Evolutionary conservation across 805 yeast species (phyloP).

Genomic region (Pichia nanzhaoensis): DNA sequence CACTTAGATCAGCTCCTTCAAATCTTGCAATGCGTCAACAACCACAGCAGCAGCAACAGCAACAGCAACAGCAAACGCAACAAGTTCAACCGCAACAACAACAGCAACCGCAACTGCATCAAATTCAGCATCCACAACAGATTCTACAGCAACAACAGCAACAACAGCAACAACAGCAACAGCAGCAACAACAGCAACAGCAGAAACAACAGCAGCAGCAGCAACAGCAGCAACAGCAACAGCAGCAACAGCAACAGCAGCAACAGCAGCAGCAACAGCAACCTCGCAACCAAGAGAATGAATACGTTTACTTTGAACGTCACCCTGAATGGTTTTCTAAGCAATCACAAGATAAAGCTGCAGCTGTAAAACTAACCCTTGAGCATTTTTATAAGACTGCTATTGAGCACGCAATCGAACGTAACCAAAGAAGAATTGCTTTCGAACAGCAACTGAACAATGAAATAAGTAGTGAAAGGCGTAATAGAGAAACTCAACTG

Average conservation of each 20-base stretch:
- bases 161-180: constrained; percentile 10
- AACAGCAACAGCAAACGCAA: constrained; percentile 8
- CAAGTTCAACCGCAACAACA: too few species aligned
- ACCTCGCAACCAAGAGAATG: constrained; percentile 22
- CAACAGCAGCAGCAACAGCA: constrained; percentile 17
- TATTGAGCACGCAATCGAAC: constrained; percentile 87
- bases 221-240: constrained; percentile 10
- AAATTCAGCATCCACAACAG: neutral
- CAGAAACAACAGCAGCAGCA: constrained; percentile 13
- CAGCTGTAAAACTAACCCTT: constrained; percentile 72
- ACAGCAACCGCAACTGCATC: too few species aligned
- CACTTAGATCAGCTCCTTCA: constrained; percentile 7
- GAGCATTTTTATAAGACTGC: constrained; percentile 83
- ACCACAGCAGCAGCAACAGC: constrained; percentile 12
- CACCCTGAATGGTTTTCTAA: constrained; percentile 77
- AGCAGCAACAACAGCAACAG: constrained; percentile 13
- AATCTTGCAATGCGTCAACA: constrained; percentile 10
- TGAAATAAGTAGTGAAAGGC: constrained; percentile 81
- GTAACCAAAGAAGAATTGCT: constrained; percentile 87
- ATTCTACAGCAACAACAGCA: too few species aligned
- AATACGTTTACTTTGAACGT: constrained; percentile 69
- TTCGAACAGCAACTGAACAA: constrained; percentile 64
- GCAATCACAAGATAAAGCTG: constrained; percentile 72
- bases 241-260: constrained; percentile 11
- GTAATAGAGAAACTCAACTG: constrained; percentile 70